phyloP scores from a whole-genome alignment of 257 asterid species.

The Catharanthus roseus region DNA sequence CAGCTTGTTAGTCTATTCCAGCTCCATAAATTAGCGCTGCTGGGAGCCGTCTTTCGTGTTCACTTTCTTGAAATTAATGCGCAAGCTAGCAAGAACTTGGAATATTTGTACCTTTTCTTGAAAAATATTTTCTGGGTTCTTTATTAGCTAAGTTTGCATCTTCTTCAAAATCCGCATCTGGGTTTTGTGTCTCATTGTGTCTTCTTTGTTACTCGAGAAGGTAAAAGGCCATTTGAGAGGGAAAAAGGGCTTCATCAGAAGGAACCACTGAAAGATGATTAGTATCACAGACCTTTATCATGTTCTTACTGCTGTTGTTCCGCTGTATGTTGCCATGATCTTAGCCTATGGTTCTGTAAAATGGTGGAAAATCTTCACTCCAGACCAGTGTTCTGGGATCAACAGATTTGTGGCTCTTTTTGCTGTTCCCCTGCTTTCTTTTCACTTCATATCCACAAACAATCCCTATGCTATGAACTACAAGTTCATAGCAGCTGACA shows the following conservation, averaged over 20 bases:
- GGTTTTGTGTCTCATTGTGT: conserved; percentile 11
- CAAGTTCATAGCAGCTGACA: conserved; percentile 49
- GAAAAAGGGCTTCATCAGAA: not conserved
- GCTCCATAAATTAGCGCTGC: not conserved
- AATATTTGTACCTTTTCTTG: not conserved
- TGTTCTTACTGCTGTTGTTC: conserved; percentile 51
- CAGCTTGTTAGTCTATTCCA: not conserved
- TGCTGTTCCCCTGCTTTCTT: conserved; percentile 46
- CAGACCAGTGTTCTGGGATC: conserved; percentile 48
- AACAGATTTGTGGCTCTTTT: conserved; percentile 52
- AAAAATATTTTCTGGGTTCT: not conserved
- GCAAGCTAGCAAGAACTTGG: not conserved
- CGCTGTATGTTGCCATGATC: conserved; percentile 47
- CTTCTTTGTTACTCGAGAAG: not conserved
- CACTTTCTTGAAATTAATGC: not conserved
- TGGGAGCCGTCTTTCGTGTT: not conserved
- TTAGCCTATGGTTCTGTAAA: conserved; percentile 47
- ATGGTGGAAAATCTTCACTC: conserved; percentile 50
- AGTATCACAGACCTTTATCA: conserved; percentile 37
- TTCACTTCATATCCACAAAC: conserved; percentile 42
- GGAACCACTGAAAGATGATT: conserved; percentile 25
- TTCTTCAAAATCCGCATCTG: conserved; percentile 9
- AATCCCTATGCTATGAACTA: conserved; percentile 49
- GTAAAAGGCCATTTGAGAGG: not conserved
- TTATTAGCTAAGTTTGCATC: not conserved